Percentiles rank a stretch among this genome's conserved stretches.
These are phyloP conservation scores for Daldinia caldariorum DNA, from an alignment of 495 filamentous ascomycete species.

Conservation along the genomic window DNA sequence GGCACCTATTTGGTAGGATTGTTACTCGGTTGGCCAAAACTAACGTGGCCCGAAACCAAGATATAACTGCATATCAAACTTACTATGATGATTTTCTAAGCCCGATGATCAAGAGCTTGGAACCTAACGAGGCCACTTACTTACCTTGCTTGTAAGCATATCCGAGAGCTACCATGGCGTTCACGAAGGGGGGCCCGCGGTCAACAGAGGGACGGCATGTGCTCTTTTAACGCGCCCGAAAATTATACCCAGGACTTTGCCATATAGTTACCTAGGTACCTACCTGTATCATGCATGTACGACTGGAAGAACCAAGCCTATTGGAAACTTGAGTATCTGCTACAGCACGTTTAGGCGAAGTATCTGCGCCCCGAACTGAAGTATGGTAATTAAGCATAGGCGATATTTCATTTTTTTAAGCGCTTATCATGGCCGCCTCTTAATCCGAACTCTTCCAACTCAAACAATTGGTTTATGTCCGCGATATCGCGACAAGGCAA, in stretches of 20 bases:
- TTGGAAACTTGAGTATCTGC: constrained; percentile 25
- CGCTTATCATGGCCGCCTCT: constrained; percentile 3
- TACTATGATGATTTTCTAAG: constrained; percentile 16
- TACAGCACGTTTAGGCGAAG: constrained; percentile 13
- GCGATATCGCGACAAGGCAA: constrained; percentile 1
- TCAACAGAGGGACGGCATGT: constrained; percentile 17
- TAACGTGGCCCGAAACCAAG: constrained; percentile 15
- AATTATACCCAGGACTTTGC: constrained; percentile 32
- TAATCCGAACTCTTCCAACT: constrained; percentile 2
- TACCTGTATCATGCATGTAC: constrained; percentile 33
- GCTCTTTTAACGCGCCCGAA: constrained; percentile 15
- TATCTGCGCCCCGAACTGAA: constrained; percentile 11
- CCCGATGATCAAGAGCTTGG: not conserved
- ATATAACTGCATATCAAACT: constrained; percentile 13
- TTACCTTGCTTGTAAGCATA: constrained; percentile 16
- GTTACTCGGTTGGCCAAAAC: constrained; percentile 14
- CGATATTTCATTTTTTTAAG: constrained; percentile 5
- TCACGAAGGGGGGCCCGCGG: not conserved
- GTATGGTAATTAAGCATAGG: not conserved
- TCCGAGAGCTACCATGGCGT: constrained; percentile 14
- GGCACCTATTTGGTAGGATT: constrained; percentile 4
- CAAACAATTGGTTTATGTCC: constrained; percentile 10
- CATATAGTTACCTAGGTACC: constrained; percentile 5
- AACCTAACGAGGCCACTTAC: not conserved
- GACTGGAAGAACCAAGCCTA: constrained; percentile 27